Evolutionary conservation across 108 stramenopile genomes (phyloP).

Genomic region (Cyclostephanos tholiformis): DNA sequence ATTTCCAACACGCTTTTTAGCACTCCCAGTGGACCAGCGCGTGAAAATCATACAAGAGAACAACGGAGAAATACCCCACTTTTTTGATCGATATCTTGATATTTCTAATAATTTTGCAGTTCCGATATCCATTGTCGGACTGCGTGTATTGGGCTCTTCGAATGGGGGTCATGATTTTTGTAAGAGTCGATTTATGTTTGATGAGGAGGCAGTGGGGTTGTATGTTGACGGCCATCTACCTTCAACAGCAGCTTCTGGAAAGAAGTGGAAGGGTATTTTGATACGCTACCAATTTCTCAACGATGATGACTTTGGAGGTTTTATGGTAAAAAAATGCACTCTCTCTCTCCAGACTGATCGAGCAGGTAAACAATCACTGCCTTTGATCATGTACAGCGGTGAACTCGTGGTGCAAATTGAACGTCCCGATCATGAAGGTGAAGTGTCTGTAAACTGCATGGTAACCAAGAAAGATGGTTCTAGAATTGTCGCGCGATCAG

Average conservation of each 20-base stretch:
- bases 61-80: constrained; percentile 22
- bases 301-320: neutral
- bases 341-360: constrained; percentile 37
- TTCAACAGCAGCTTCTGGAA: constrained; percentile 16
- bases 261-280: constrained; percentile 30
- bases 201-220: neutral
- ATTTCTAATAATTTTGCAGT: constrained; percentile 45
- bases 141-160: constrained; percentile 15
- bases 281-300: constrained; percentile 29
- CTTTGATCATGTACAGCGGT: constrained; percentile 42
- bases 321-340: constrained; percentile 23
- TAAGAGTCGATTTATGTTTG: constrained; percentile 27
- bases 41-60: constrained; percentile 1
- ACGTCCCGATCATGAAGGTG: constrained; percentile 10
- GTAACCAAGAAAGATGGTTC: constrained; percentile 9
- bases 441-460: constrained; percentile 11
- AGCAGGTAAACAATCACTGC: constrained; percentile 43
- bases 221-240: neutral
- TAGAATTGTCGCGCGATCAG: constrained; percentile 7
- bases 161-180: constrained; percentile 20
- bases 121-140: constrained; percentile 29
- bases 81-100: constrained; percentile 37
- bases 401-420: constrained; percentile 38
- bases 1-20: constrained; percentile 31
- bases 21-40: constrained; percentile 26